phyloP scores from a whole-genome alignment of 2,329 filamentous ascomycete species.

The Phialophora macrospora region DNA sequence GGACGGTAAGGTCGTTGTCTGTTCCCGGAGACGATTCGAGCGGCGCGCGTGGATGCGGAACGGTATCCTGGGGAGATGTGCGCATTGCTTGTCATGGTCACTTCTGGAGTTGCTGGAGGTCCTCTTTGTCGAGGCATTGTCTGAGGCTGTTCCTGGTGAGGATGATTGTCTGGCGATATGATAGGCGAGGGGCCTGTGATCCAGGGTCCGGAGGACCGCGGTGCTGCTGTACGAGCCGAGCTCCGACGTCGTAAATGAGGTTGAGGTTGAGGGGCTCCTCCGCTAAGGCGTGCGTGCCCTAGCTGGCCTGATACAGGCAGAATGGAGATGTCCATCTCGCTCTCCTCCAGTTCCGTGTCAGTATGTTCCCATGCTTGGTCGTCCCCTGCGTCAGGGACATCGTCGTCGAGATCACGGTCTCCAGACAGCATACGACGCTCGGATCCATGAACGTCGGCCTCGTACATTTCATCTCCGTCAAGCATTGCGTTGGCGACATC shows the following conservation, averaged over 20 bases:
- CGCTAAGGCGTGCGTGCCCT: background rate
- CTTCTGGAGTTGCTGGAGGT: slow-evolving; percentile 17
- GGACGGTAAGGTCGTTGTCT: slow-evolving; percentile 16
- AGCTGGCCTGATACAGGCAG: slow-evolving; percentile 20
- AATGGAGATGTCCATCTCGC: slow-evolving; percentile 36
- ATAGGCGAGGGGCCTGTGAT: slow-evolving; percentile 24
- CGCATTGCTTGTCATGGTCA: background rate
- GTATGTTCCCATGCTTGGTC: slow-evolving; percentile 75
- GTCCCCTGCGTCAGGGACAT: slow-evolving; percentile 65
- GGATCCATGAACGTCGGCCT: slow-evolving; percentile 40
- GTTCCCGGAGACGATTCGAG: slow-evolving; percentile 20
- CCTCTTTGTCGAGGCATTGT: slow-evolving; percentile 6
- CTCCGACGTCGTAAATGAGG: slow-evolving; percentile 11
- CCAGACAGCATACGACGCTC: slow-evolving; percentile 43
- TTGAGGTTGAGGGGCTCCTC: slow-evolving; percentile 13
- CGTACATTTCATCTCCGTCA: slow-evolving; percentile 40
- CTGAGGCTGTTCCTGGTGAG: slow-evolving; percentile 6
- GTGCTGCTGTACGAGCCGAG: slow-evolving; percentile 11
- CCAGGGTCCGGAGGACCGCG: slow-evolving; percentile 28
- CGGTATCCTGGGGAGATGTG: background rate
- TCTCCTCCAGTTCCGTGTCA: slow-evolving; percentile 62
- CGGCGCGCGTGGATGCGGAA: slow-evolving; percentile 7
- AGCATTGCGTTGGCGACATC: slow-evolving; percentile 48
- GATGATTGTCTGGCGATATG: background rate
- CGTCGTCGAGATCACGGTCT: slow-evolving; percentile 71